Evolutionary conservation across 441 rosid species (phyloP), one percentile per base, ranked within the genome.

Genomic region (Euphorbia celastroides): DNA sequence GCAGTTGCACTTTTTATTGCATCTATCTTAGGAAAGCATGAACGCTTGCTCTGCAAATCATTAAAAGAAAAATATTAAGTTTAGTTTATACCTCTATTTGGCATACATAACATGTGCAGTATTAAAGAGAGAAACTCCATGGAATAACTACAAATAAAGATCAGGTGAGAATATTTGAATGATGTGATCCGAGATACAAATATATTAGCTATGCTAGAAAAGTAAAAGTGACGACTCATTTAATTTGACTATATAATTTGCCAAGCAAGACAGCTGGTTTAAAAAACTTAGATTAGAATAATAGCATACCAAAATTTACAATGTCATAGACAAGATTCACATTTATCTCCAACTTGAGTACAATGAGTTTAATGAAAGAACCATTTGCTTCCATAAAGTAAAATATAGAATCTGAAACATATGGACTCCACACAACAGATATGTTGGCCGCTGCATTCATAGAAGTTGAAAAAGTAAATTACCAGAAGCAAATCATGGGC

Each of bases 1-100:
- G 96, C 89, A 69, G 91, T 86, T 63, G 99, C 96, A 82, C 81
- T 86, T 79, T 83, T 91, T 71, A 91, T 89, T 50, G 99, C 97
- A 67, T 86, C 93, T 71, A 93, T 52, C 71, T 91, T 89, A 5
- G 97, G 99, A 72, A 81, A 93, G 81, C 95, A 89, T 9, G 86
- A 31, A 3, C 97, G 80, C 70, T 86, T 88, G 80, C 92, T 80
- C 97, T 93, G 88, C 81, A 80, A 69, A 55, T 68, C 10, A 56
- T 56, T 26, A 34, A 26, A 3, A 56, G 60, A 26, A 9, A 56
- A 27, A 8, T 26, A 61, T 41, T 38, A 57, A 57, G 42, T 13
- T 36, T 25, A 56, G 65, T 48, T 71, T 62, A 65, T 64, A 71
- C 62, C 46, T 25, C 27, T 38, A 14, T 60, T 32, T 22, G 50